Base-by-base conservation (phyloP, 257 asterid species). In the Nicotiana noctiflora region DNA sequence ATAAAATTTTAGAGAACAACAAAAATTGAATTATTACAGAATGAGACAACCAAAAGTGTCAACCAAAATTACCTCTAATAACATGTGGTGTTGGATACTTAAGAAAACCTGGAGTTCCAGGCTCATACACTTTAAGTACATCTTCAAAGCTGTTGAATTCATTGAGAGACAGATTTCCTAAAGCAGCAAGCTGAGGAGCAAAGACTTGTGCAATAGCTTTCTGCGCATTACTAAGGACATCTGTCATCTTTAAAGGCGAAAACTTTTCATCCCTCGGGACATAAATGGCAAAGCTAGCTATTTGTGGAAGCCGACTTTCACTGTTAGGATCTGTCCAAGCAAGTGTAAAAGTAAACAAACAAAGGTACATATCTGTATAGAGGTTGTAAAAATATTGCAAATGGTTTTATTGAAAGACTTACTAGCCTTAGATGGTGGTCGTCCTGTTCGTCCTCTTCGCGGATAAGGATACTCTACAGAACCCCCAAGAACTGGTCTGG, bases 391-490 rank as follows among this genome's bases (percentile, higher is more conserved):
- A 55, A 12, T 2, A 37, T 12, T 72, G 15, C 23, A 27, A 27
- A 59, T 4, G 64, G 1, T 8, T 23, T 13, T 21, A 31, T 55
- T 10, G 23, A 46, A 21, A 57, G 46, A 37, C 75, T 34, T 32
- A 76, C 81, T 78, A 5, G 49, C 4, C 13, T 18, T 46, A 40
- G 8, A 60, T 23, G 75, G 84, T 2, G 77, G 9, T 21, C 84
- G 65, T 19, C 78, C 84, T 31, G 84, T 82, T 82, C 66, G 64
- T 40, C 84, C 81, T 51, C 84, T 76, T 9, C 84, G 63, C 2
- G 84, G 84, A 37, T 82, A 82, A 3, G 84, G 84, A 13, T 61
- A 76, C 15, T 76, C 49, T 46, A 32, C n/a, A 23, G 74, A 65
- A 0, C 79, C 82, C 10, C 82, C 82, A 64, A 77, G 82, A 8